Percentiles rank a stretch among this genome's conserved stretches.
These are phyloP conservation scores for Corinectria fuckeliana DNA, from an alignment of 2,329 filamentous ascomycete species.

Conservation along the genomic window DNA sequence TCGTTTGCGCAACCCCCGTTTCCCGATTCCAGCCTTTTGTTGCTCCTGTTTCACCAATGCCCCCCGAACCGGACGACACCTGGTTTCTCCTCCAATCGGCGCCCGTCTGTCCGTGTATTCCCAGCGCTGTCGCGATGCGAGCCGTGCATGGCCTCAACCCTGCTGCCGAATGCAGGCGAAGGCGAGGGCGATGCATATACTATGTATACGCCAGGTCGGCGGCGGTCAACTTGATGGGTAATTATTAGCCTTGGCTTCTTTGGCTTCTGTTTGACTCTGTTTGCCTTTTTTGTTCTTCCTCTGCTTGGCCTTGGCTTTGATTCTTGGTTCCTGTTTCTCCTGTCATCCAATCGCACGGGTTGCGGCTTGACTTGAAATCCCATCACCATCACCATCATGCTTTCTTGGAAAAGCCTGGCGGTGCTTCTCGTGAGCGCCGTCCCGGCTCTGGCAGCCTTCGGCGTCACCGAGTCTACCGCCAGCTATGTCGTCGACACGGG, in stretches of 20 bases:
- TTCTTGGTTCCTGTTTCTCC: neutral
- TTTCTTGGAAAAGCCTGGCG: conserved; percentile 30
- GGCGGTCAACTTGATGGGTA: conserved; percentile 4
- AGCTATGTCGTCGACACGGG: conserved; percentile 57
- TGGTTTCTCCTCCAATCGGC: conserved; percentile 38
- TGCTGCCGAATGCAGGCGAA: no score
- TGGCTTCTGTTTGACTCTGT: neutral
- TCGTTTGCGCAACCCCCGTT: neutral
- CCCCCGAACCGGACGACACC: conserved; percentile 13
- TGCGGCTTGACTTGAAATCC: neutral
- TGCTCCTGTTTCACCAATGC: conserved; percentile 29
- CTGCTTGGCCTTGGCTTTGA: neutral
- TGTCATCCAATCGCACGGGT: neutral
- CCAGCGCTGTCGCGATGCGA: conserved; percentile 13
- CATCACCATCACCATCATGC: conserved; percentile 20
- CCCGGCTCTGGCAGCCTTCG: conserved; percentile 49
- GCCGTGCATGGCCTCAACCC: no score
- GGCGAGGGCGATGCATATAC: no score
- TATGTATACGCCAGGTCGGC: conserved; percentile 19
- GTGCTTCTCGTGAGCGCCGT: conserved; percentile 39
- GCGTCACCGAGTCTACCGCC: conserved; percentile 47
- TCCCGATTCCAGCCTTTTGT: neutral
- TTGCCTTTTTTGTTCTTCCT: neutral
- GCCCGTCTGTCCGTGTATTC: conserved; percentile 12
- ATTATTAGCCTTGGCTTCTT: conserved; percentile 5